phyloP scores from a whole-genome alignment of 306 rosid species.

The Lathyrus tuberosus region DNA sequence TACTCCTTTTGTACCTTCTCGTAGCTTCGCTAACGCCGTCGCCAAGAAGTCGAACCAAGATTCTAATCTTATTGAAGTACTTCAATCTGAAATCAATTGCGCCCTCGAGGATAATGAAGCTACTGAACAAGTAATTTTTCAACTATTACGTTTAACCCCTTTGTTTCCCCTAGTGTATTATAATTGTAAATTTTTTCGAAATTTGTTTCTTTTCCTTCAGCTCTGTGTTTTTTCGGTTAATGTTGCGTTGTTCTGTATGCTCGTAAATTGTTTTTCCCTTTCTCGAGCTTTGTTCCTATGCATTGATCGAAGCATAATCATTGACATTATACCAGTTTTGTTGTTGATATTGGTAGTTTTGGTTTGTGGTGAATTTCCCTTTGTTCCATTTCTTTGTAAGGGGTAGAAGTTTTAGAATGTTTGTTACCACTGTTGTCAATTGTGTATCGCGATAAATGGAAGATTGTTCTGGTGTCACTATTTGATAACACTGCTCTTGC shows the following conservation, averaged over 20 bases:
- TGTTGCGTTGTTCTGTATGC: neutral
- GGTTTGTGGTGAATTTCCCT: neutral
- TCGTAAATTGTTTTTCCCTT: neutral
- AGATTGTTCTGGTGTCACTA: neutral
- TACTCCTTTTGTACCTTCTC: constrained; percentile 42
- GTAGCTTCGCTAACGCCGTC: constrained; percentile 48
- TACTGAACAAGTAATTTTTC: constrained; percentile 31
- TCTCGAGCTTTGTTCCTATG: neutral
- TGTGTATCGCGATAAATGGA: neutral
- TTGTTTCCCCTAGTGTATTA: neutral
- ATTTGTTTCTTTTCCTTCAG: neutral
- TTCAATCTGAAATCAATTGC: constrained; percentile 63
- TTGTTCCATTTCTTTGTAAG: neutral
- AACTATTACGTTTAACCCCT: neutral
- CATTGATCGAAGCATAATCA: neutral
- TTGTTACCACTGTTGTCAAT: neutral
- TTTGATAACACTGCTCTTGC: neutral
- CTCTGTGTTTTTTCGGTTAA: neutral
- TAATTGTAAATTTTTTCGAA: neutral
- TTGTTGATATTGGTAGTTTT: neutral
- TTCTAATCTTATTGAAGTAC: constrained; percentile 43
- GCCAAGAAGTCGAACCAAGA: constrained; percentile 43
- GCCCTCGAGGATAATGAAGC: constrained; percentile 43
- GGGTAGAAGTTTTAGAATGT: neutral
- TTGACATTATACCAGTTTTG: no score